Base-by-base conservation (phyloP, 108 stramenopile species). In the Cyclotella atomus region DNA sequence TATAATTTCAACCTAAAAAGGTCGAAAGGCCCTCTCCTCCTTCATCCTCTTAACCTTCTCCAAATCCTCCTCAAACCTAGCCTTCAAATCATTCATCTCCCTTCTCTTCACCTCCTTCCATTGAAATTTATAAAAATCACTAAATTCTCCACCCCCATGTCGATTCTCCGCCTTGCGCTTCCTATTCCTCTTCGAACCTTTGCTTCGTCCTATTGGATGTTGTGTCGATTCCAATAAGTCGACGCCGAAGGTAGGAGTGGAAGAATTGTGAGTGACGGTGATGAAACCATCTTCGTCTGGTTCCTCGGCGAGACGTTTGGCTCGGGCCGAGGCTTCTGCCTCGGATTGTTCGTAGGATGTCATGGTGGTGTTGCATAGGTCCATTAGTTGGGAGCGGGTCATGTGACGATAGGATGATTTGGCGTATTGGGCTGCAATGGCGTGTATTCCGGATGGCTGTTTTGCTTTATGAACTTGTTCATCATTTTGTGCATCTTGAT, bases 221-320 rank as follows among this genome's bases (percentile, higher is more conserved):
- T 38, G 41, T 50, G 65, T 71, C 41, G 85, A 64, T 62, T 91
- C 90, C 25, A 87, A 52, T 1, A 85, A 87, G 57, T 66, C 71
- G 29, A 61, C 68, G 16, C 79, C 89, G 29, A 84, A 88, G 0
- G 84, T 74, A 21, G 75, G 78, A 3, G 75, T 65, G 23, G 85
- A 55, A 9, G 57, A 59, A 23, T 81, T 70, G 66, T 89, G 88
- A 6, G 85, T 73, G 7, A 95, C 90, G 10, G 90, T 92, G 27
- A 95, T 75, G 75, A 95, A 95, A 19, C 94, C 94, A 81, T 95
- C 94, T 25, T 91, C 94, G 68, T 95, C 94, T 0, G 90, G 90
- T 60, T 83, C 63, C 60, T 83, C 85, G 0, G 65, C 74, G 4
- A 83, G 73, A 15, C 34, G 45, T 77, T 71, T 77, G 30, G 80